Percentiles rank a stretch among this genome's conserved stretches.
phyloP scores from a whole-genome alignment of 1,284 basidiomycete genomes.

The Sanghuangporus sanghuang region DNA sequence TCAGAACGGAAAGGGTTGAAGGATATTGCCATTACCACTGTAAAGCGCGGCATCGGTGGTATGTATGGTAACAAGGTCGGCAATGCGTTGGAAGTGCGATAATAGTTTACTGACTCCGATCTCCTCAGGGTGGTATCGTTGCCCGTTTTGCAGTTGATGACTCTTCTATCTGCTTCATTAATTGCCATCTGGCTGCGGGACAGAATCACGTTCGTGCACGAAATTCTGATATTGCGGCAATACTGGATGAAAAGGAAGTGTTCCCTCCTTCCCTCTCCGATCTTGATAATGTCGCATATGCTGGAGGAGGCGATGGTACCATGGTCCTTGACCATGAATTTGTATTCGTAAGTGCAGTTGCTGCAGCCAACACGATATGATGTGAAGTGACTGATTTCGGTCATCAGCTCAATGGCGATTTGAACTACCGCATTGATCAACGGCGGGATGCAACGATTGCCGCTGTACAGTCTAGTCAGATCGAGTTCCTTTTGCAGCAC shows the following conservation, averaged over 20 bases:
- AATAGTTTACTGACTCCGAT: neutral
- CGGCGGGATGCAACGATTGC: conserved; percentile 77
- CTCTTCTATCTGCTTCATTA: conserved; percentile 90
- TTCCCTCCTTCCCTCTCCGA: conserved; percentile 46
- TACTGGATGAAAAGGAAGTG: conserved; percentile 76
- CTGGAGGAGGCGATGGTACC: conserved; percentile 90
- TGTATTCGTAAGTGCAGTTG: conserved; percentile 66
- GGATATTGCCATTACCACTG: conserved; percentile 70
- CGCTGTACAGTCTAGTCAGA: conserved; percentile 61
- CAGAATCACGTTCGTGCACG: conserved; percentile 78
- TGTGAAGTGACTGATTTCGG: conserved; percentile 4
- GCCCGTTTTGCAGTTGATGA: conserved; percentile 89
- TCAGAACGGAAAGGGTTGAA: conserved; percentile 53
- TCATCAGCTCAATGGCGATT: conserved; percentile 66
- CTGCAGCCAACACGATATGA: neutral
- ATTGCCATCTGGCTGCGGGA: conserved; percentile 94
- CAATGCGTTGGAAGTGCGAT: neutral
- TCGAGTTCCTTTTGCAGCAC: conserved; percentile 60
- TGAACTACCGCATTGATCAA: conserved; percentile 94
- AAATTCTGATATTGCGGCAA: conserved; percentile 82
- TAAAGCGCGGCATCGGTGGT: conserved; percentile 91
- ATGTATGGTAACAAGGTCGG: conserved; percentile 92
- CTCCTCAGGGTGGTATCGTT: conserved; percentile 78
- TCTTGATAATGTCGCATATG: conserved; percentile 61
- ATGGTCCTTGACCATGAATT: conserved; percentile 94